phyloP scores from a whole-genome alignment of 2,329 filamentous ascomycete species.

The Colletotrichum viniferum region DNA sequence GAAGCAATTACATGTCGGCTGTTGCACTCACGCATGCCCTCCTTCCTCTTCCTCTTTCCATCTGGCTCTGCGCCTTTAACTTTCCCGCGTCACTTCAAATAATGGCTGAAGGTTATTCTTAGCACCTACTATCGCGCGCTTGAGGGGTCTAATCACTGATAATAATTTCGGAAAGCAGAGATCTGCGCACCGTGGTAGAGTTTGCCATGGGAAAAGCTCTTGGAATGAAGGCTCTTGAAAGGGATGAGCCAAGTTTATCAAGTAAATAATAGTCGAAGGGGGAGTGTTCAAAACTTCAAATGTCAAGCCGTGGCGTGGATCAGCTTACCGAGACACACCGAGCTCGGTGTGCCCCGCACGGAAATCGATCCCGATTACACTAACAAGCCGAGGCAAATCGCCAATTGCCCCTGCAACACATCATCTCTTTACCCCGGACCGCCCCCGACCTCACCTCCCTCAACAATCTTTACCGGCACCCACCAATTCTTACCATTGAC shows the following conservation, averaged over 20 bases:
- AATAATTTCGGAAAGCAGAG: background rate
- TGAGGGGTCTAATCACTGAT: background rate
- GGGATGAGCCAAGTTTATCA: no score
- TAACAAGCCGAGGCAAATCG: background rate
- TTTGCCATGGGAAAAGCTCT: rapidly evolving
- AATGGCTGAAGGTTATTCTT: background rate
- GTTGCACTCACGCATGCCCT: background rate
- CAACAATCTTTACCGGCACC: background rate
- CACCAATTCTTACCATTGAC: background rate
- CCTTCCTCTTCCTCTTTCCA: background rate
- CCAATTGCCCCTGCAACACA: background rate
- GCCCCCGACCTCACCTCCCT: background rate
- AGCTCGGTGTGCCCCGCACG: background rate
- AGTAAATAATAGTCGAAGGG: no score
- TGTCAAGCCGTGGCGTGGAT: background rate
- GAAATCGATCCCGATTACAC: background rate
- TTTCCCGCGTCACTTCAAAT: background rate
- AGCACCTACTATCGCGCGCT: background rate
- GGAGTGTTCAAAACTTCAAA: no score
- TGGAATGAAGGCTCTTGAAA: background rate
- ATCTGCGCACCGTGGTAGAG: background rate
- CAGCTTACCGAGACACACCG: background rate
- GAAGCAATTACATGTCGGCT: background rate
- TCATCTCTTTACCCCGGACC: background rate
- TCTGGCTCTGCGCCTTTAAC: background rate